A percentile compares a stretch with the other conserved stretches of the same genome.
Evolutionary conservation across 192 early-diverging fungal species (phyloP).

Genomic region (Podila epicladia): DNA sequence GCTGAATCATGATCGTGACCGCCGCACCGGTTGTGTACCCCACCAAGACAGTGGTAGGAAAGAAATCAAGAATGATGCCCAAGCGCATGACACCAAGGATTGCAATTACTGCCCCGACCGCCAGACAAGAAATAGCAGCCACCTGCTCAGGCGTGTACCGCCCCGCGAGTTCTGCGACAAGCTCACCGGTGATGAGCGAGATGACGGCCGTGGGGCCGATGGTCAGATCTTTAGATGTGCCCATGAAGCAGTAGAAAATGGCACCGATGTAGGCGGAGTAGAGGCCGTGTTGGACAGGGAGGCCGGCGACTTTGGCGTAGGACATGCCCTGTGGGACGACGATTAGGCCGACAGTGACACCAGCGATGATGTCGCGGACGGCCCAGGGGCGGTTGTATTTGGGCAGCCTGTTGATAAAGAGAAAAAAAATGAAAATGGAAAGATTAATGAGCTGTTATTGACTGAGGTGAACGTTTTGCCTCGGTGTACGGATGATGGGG

Average conservation of each 20-base stretch:
- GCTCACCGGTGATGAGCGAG: constrained; percentile 44
- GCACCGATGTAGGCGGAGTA: constrained; percentile 77
- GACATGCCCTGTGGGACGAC: constrained; percentile 78
- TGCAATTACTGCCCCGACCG: constrained; percentile 76
- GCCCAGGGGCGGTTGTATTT: constrained; percentile 55
- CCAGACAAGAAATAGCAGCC: constrained; percentile 72
- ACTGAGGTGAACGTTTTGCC: not conserved
- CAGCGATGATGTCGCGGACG: constrained; percentile 69
- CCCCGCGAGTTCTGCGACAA: constrained; percentile 20
- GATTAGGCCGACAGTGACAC: constrained; percentile 76
- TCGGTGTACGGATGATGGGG: not conserved
- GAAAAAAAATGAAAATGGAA: not conserved
- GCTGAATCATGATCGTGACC: constrained; percentile 76
- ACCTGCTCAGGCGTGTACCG: constrained; percentile 43
- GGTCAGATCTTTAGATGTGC: constrained; percentile 80
- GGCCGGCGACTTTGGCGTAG: constrained; percentile 76
- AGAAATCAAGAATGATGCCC: constrained; percentile 90
- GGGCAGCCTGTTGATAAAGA: constrained; percentile 20
- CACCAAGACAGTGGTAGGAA: constrained; percentile 83
- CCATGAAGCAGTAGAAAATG: constrained; percentile 76
- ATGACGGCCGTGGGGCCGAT: constrained; percentile 72
- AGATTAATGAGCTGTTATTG: no score
- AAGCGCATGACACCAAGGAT: constrained; percentile 86
- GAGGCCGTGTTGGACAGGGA: constrained; percentile 77
- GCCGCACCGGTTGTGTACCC: constrained; percentile 93